Evolutionary conservation across 495 filamentous ascomycete genomes (phyloP).

Genomic region (Recurvomyces mirabilis): DNA sequence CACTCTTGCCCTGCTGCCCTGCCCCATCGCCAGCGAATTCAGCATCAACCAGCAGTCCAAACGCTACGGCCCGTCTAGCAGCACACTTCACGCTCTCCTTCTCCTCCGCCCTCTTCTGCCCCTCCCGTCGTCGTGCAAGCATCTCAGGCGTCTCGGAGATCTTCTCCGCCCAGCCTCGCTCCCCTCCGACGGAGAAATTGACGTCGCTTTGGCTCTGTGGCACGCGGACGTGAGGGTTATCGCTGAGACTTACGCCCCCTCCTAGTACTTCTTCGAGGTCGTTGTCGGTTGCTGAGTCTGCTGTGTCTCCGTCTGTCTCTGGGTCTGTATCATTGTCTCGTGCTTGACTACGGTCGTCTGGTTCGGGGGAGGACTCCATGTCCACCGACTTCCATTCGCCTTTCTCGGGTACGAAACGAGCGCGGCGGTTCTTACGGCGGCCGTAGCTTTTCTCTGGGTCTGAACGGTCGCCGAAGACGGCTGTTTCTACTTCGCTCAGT

Average conservation of each 20-base stretch:
- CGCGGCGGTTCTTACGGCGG: constrained; percentile 28
- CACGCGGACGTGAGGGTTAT: constrained; percentile 25
- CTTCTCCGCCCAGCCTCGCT: constrained; percentile 34
- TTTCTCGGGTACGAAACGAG: constrained; percentile 18
- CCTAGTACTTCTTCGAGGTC: constrained; percentile 2
- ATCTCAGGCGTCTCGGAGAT: constrained; percentile 31
- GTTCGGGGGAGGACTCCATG: constrained; percentile 12
- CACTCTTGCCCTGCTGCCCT: constrained; percentile 50
- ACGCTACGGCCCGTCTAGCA: constrained; percentile 36
- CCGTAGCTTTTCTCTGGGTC: constrained; percentile 25
- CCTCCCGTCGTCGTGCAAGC: constrained; percentile 26
- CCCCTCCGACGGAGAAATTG: constrained; percentile 36
- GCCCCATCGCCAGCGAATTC: constrained; percentile 3
- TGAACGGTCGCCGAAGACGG: constrained; percentile 26
- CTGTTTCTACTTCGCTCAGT: constrained; percentile 26
- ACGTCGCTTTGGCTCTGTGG: constrained; percentile 32
- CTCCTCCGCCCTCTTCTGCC: constrained; percentile 26
- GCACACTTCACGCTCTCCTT: constrained; percentile 36
- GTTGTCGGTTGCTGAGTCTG: neutral
- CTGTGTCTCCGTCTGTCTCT: constrained; percentile 1
- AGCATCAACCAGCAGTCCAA: constrained; percentile 30
- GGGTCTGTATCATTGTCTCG: no score
- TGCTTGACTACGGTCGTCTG: neutral
- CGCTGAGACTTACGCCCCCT: constrained; percentile 2
- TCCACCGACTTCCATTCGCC: constrained; percentile 26